A percentile compares a stretch with the other conserved stretches of the same genome.
Conservation (phyloP, 163 green algal genomes). For the Coccomyxa subellipsoidea region DNA sequence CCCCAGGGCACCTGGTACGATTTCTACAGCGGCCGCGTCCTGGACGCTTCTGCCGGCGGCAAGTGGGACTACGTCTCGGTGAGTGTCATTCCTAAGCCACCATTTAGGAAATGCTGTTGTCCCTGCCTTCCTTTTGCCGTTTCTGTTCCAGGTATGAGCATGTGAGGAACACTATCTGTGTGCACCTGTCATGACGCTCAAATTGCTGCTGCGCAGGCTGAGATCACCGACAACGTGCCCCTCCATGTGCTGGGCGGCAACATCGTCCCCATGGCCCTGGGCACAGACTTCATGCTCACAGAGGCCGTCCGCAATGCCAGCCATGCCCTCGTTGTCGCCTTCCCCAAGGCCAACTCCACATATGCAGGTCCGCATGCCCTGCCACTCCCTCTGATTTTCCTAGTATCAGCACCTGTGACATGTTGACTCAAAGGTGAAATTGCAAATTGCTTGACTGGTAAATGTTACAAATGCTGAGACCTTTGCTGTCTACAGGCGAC, state of each 20-base stretch:
- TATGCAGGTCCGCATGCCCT: neutral
- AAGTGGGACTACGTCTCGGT: neutral
- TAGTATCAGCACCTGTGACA: neutral
- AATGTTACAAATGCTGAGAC: too few species aligned
- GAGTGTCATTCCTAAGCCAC: neutral
- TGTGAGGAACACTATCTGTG: too few species aligned
- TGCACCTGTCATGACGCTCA: neutral
- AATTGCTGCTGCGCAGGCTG: neutral
- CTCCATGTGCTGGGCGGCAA: conserved; percentile 11
- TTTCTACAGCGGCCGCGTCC: neutral
- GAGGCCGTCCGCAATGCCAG: conserved; percentile 9
- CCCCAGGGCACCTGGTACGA: conserved; percentile 43
- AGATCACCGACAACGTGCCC: conserved; percentile 9
- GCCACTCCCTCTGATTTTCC: neutral
- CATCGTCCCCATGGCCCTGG: conserved; percentile 5
- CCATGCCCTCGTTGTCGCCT: conserved; percentile 1
- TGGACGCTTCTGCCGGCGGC: neutral
- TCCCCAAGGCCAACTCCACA: conserved; percentile 3
- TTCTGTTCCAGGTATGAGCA: too few species aligned
- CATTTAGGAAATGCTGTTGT: too few species aligned
- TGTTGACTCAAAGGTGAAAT: neutral
- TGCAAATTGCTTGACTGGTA: too few species aligned
- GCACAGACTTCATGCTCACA: conserved; percentile 1
- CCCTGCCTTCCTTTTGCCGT: too few species aligned
- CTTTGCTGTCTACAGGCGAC: neutral